These are phyloP conservation scores for Candida berthetii DNA, from an alignment of 805 yeast species.

Conservation along the genomic window DNA sequence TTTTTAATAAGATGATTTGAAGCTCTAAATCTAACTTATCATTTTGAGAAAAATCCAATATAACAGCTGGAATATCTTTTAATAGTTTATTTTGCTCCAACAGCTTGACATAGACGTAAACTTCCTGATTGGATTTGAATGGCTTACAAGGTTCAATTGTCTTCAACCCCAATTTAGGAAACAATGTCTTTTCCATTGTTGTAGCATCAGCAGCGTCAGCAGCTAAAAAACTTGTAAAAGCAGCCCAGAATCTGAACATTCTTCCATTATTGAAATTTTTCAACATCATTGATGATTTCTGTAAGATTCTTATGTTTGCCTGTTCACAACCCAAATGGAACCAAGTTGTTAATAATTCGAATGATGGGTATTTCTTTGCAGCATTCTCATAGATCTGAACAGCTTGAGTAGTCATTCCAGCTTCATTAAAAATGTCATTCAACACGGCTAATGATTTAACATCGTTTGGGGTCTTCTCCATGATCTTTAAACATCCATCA, in stretches of 20 bases:
- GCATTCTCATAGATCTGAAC: constrained; percentile 50
- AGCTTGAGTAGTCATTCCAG: constrained; percentile 34
- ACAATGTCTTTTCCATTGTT: constrained; percentile 41
- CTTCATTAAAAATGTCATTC: constrained; percentile 34
- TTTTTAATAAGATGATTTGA: constrained; percentile 44
- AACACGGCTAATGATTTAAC: constrained; percentile 43
- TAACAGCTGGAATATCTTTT: constrained; percentile 27
- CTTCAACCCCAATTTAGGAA: constrained; percentile 56
- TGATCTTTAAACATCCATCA: constrained; percentile 14
- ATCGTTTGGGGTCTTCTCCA: constrained; percentile 43
- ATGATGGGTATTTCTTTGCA: constrained; percentile 48
- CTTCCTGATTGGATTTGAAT: constrained; percentile 54
- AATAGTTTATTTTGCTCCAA: constrained; percentile 29
- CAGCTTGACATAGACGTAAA: constrained; percentile 50
- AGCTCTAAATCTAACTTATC: constrained; percentile 53
- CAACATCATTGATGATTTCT: constrained; percentile 43
- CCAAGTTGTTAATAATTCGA: constrained; percentile 47
- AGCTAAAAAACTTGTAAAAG: constrained; percentile 44
- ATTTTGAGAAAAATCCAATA: constrained; percentile 24
- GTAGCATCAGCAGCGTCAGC: constrained; percentile 25
- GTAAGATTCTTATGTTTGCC: constrained; percentile 44
- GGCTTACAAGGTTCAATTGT: constrained; percentile 49
- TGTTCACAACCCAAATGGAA: constrained; percentile 43
- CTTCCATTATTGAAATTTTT: constrained; percentile 30
- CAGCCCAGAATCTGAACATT: constrained; percentile 44